Base-by-base conservation (phyloP, 495 filamentous ascomycete genomes). In the Aspergillus biplanus region DNA sequence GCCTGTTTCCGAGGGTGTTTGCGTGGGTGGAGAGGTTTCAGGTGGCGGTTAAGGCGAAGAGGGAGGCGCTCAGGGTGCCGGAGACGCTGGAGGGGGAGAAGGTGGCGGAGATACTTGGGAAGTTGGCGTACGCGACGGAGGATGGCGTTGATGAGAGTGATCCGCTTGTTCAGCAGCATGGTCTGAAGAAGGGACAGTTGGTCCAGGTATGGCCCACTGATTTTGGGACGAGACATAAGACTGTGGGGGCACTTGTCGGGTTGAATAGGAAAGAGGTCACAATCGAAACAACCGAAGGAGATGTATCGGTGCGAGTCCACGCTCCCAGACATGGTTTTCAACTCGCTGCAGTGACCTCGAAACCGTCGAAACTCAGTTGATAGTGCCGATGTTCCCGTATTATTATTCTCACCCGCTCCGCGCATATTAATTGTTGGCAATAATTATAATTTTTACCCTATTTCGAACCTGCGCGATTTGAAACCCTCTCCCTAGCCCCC, bases 21-120 rank as follows among this genome's bases (percentile, higher is more conserved):
- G 78, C 81, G 6, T 89, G 83, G 85, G 72, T 88, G 34, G 66
- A 74, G 37, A 71, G 84, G n/a, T 88, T 88, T 65, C 32, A 53
- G 18, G 27, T 2, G 11, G 58, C 48, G 0, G n/a, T 61, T 2
- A 34, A 1, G 2, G 21, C 27, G n/a, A 48, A 47, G 12, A 4
- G 16, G 58, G 44, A 44, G n/a, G 6, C 34, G 1, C 31, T 61
- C 16, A 16, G 16, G 16, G 34, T 9, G 13, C 48, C 49, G 0
- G 49, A 42, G 48, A 53, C 58, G 33, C 49, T 61, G 0, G 46
- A 34, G 2, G 58, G 58, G 9, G 48, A 61, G 34, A 47, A 52
- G 33, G 58, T 61, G 2, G 49, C 33, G 35, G 58, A 53, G 12
- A 13, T 52, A 9, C 49, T 61, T 0, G 3, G 12, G 4, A 4